Evolutionary conservation across 2,329 filamentous ascomycete species (phyloP).

Genomic region (Zymoseptoria pseudotritici): DNA sequence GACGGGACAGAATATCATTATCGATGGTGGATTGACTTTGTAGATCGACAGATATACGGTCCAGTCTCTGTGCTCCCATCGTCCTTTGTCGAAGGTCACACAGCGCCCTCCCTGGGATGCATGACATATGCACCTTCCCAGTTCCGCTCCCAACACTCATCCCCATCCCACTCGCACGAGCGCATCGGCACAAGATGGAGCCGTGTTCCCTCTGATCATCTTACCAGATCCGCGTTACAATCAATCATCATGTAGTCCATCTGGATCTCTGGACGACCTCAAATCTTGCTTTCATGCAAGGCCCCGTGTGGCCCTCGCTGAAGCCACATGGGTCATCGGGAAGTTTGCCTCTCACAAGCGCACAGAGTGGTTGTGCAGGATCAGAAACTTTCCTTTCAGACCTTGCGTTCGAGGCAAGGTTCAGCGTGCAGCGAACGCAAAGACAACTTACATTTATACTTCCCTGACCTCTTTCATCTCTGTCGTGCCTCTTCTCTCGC

Average conservation of each 20-base stretch:
- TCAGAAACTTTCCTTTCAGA: not conserved
- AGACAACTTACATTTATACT: not conserved
- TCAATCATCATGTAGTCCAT: too few relatives aligned
- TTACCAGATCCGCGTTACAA: too few relatives aligned
- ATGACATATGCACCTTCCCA: not conserved
- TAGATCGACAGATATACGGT: slow-evolving; percentile 2
- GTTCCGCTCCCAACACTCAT: not conserved
- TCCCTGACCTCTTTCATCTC: not conserved
- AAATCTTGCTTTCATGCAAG: slow-evolving; percentile 1
- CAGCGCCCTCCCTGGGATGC: not conserved
- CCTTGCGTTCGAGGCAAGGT: slow-evolving; percentile 1
- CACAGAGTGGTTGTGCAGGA: not conserved
- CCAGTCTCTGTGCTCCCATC: not conserved
- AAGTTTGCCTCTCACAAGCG: not conserved
- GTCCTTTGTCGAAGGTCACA: not conserved
- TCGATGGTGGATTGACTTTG: slow-evolving; percentile 35
- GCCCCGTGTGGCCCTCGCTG: slow-evolving; percentile 1
- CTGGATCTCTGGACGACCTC: not conserved
- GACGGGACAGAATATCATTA: slow-evolving; percentile 47
- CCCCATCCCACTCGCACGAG: not conserved
- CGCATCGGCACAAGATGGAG: not conserved
- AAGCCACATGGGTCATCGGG: slow-evolving; percentile 6
- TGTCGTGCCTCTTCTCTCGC: not conserved
- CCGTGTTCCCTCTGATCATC: not conserved
- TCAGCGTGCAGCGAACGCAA: not conserved